Conservation (phyloP, 805 yeast genomes). For the Ogataea allantospora region DNA sequence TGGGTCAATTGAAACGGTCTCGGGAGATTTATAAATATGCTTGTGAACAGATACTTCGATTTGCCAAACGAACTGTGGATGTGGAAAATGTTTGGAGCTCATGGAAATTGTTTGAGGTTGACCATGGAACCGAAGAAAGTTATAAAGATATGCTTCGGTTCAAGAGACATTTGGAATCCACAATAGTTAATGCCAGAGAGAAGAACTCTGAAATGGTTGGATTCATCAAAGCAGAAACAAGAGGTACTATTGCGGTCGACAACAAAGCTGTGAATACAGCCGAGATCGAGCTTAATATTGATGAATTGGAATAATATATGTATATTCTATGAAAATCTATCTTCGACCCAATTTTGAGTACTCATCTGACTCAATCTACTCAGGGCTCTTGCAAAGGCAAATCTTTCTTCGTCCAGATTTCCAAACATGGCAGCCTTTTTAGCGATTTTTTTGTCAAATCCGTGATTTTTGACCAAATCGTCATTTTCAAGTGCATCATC, state of each 20-base stretch:
- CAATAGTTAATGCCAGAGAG: slow-evolving; percentile 23
- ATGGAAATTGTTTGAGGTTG: slow-evolving; percentile 77
- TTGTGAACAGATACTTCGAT: slow-evolving; percentile 40
- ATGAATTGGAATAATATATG: slow-evolving; percentile 21
- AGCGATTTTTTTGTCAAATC: slow-evolving; percentile 70
- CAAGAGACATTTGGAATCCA: slow-evolving; percentile 42
- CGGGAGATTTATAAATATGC: slow-evolving; percentile 62
- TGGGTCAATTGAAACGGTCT: slow-evolving; percentile 57
- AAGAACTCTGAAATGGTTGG: slow-evolving; percentile 37
- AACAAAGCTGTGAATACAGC: slow-evolving; percentile 46
- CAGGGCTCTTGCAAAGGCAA: slow-evolving; percentile 94
- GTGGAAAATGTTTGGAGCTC: slow-evolving; percentile 49
- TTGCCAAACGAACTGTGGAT: slow-evolving; percentile 25
- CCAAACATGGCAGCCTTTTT: slow-evolving; percentile 75
- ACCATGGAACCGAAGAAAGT: slow-evolving; percentile 65
- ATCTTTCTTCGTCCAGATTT: slow-evolving; percentile 83
- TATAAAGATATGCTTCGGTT: slow-evolving; percentile 71
- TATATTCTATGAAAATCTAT: slow-evolving; percentile 6
- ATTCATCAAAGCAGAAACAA: slow-evolving; percentile 44
- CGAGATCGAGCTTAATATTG: slow-evolving; percentile 56
- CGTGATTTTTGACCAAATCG: slow-evolving; percentile 69
- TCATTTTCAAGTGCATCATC: slow-evolving; percentile 46
- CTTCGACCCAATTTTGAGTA: slow-evolving; percentile 78
- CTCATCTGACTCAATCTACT: slow-evolving; percentile 92
- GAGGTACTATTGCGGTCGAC: slow-evolving; percentile 23